These are phyloP conservation scores for Podospora anserina DNA, from an alignment of 495 filamentous ascomycete genomes.

Conservation along the genomic window DNA sequence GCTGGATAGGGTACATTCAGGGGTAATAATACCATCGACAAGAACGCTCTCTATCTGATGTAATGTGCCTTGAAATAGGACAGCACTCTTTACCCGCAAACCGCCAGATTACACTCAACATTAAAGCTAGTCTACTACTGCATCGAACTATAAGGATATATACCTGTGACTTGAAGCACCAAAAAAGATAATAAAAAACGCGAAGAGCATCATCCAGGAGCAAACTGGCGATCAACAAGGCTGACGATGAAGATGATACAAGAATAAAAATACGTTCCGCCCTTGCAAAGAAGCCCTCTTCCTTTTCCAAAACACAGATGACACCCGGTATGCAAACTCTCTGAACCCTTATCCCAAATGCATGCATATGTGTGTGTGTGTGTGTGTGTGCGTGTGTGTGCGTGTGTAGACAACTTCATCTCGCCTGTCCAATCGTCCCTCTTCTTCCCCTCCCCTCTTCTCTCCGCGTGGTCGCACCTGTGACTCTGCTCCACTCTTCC, in stretches of 20 bases:
- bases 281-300: not conserved
- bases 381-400: not conserved
- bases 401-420: constrained; percentile 7
- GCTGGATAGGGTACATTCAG: not conserved
- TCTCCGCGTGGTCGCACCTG: constrained; percentile 26
- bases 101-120: not conserved
- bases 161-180: not conserved
- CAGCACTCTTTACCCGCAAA: not conserved
- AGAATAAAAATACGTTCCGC: not conserved
- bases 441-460: constrained; percentile 28
- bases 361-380: not conserved
- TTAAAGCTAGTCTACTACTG: not conserved
- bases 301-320: not conserved
- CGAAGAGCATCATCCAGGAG: not conserved
- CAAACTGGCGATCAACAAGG: not conserved
- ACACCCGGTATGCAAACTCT: not conserved
- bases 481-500: constrained; percentile 76
- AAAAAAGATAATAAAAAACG: not conserved
- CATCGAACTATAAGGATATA: not conserved
- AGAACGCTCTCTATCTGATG: not conserved
- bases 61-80: not conserved
- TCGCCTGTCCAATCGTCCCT: constrained; percentile 27
- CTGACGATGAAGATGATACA: not conserved
- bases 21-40: not conserved
- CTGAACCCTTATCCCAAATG: not conserved